A percentile compares a stretch with the other conserved stretches of the same genome.
Evolutionary conservation across 768 basidiomycete species (phyloP).

Genomic region (Pisolithus albus): DNA sequence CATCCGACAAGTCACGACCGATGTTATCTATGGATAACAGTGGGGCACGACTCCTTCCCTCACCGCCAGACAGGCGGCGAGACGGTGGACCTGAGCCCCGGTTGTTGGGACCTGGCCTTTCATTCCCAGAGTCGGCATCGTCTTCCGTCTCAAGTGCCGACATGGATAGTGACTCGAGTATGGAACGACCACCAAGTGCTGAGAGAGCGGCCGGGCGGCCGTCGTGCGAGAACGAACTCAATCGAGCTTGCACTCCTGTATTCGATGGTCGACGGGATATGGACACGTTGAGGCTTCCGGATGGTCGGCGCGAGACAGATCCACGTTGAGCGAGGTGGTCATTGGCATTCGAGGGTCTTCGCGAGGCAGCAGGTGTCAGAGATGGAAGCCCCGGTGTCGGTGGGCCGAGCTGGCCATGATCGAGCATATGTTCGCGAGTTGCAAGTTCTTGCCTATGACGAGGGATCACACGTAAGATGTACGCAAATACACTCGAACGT

Average conservation of each 20-base stretch:
- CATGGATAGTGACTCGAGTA: slow-evolving; percentile 40
- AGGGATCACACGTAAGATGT: neutral
- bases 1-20: slow-evolving; percentile 24
- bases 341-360: slow-evolving; percentile 31
- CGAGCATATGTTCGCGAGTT: slow-evolving; percentile 87
- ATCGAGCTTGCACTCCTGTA: slow-evolving; percentile 19
- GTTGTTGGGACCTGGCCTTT: slow-evolving; percentile 7
- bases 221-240: slow-evolving; percentile 18
- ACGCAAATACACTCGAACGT: neutral
- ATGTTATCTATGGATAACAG: slow-evolving; percentile 27
- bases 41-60: slow-evolving; percentile 9
- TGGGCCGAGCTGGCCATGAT: slow-evolving; percentile 75
- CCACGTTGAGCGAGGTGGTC: slow-evolving; percentile 3
- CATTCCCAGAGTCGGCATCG: slow-evolving; percentile 22
- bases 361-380: slow-evolving; percentile 42
- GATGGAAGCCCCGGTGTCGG: slow-evolving; percentile 47
- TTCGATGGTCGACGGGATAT: slow-evolving; percentile 24
- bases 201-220: slow-evolving; percentile 17
- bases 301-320: slow-evolving; percentile 15
- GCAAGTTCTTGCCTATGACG: slow-evolving; percentile 69
- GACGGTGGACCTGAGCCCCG: slow-evolving; percentile 1
- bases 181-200: slow-evolving; percentile 22
- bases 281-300: slow-evolving; percentile 22
- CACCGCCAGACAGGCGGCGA: slow-evolving; percentile 8
- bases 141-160: slow-evolving; percentile 51